Evolutionary conservation across 164 flowering plant genomes (phyloP).

Genomic region (Liquidambar formosana): DNA sequence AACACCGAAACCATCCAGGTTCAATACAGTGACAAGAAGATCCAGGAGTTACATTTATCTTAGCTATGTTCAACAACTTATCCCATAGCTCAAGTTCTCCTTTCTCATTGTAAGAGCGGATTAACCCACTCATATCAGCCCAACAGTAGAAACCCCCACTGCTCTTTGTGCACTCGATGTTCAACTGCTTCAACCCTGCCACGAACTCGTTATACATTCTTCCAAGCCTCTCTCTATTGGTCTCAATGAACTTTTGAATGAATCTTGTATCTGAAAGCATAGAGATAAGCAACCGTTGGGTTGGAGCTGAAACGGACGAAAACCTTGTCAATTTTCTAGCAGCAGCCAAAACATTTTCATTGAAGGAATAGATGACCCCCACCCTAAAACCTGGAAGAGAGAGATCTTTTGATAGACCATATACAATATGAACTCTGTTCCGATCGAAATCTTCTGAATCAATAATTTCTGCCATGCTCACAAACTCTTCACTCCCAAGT

Average conservation of each 20-base stretch:
- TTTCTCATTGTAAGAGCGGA: slow-evolving; percentile 83
- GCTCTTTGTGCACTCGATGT: slow-evolving; percentile 64
- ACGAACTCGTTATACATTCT: slow-evolving; percentile 47
- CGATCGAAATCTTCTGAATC: slow-evolving; percentile 63
- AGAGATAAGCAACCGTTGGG: slow-evolving; percentile 65
- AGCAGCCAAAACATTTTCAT: slow-evolving; percentile 65
- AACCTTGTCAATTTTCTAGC: slow-evolving; percentile 74
- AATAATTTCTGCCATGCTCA: slow-evolving; percentile 81
- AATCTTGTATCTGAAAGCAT: slow-evolving; percentile 77
- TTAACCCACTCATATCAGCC: slow-evolving; percentile 88
- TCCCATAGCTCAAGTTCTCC: slow-evolving; percentile 99
- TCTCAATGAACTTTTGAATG: slow-evolving; percentile 38
- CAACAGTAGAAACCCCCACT: slow-evolving; percentile 86
- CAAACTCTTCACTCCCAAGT: slow-evolving; percentile 69
- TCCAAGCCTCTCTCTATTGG: slow-evolving; percentile 49
- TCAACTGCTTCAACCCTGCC: slow-evolving; percentile 60
- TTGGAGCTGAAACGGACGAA: slow-evolving; percentile 71
- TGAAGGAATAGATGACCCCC: slow-evolving; percentile 72
- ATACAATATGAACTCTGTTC: slow-evolving; percentile 77
- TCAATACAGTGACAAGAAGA: slow-evolving; percentile 92
- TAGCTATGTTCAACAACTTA: slow-evolving; percentile 67
- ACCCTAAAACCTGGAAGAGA: slow-evolving; percentile 72
- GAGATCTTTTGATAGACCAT: slow-evolving; percentile 77
- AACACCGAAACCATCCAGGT: slow-evolving; percentile 92
- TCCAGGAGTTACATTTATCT: slow-evolving; percentile 83